These are phyloP conservation scores for Arbutus unedo DNA, from an alignment of 148 eudicot genomes.

Conservation along the genomic window DNA sequence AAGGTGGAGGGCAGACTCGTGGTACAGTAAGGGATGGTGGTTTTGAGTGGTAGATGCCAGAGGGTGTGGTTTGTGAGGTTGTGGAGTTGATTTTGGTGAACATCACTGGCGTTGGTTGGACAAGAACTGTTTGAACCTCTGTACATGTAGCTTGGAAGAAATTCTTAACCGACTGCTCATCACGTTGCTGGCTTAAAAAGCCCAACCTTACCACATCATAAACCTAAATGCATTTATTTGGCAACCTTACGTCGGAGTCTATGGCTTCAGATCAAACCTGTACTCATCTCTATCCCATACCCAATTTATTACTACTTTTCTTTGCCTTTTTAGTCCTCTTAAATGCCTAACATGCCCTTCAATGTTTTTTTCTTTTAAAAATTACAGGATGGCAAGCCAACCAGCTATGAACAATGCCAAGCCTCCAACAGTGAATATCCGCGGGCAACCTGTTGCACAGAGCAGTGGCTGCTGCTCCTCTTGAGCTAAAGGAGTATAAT, in stretches of 20 bases:
- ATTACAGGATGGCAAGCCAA: conserved; percentile 60
- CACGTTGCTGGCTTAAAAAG: too few relatives aligned
- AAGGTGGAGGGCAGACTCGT: background rate
- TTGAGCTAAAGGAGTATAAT: conserved; percentile 21
- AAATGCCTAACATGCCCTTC: background rate
- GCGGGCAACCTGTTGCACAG: conserved; percentile 64
- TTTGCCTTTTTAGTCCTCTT: background rate
- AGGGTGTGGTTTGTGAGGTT: too few relatives aligned
- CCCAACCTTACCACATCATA: background rate
- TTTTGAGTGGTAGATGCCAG: too few relatives aligned
- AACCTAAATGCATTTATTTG: background rate
- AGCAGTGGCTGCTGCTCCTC: conserved; percentile 69
- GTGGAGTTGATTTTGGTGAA: too few relatives aligned
- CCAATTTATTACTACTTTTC: conserved; percentile 10
- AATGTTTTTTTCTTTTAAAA: background rate
- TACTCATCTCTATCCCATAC: background rate
- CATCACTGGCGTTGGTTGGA: too few relatives aligned
- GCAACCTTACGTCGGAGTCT: too few relatives aligned
- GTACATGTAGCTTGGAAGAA: too few relatives aligned
- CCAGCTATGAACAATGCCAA: conserved; percentile 45
- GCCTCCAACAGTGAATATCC: conserved; percentile 66
- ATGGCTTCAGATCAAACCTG: background rate
- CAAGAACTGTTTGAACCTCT: too few relatives aligned
- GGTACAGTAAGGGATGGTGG: too few relatives aligned
- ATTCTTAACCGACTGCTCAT: too few relatives aligned